These are phyloP conservation scores for Chalciporus piperatus DNA, from an alignment of 768 basidiomycete genomes.

Conservation along the genomic window DNA sequence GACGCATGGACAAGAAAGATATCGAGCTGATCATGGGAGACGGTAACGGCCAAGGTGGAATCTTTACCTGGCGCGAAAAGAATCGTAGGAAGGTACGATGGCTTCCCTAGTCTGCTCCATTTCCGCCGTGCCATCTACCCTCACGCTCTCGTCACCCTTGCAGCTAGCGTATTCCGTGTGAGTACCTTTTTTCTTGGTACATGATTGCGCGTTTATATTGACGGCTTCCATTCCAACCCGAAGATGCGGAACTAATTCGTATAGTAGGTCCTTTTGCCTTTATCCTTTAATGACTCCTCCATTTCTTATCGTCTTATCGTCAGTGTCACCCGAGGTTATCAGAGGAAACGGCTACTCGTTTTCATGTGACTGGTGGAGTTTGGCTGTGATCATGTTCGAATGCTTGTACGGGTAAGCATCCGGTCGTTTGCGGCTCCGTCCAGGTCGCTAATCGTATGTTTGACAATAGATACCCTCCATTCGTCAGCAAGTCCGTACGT, in stretches of 20 bases:
- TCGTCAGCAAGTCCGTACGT: constrained; percentile 88
- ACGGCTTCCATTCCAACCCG: constrained; percentile 32
- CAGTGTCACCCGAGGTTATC: constrained; percentile 91
- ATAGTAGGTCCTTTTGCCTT: constrained; percentile 55
- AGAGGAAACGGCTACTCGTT: constrained; percentile 90
- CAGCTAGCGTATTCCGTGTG: constrained; percentile 89
- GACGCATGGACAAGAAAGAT: constrained; percentile 76
- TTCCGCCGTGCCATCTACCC: constrained; percentile 21
- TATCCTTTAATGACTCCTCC: constrained; percentile 25
- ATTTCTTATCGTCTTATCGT: constrained; percentile 17
- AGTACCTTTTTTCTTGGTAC: constrained; percentile 34
- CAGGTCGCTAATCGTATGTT: constrained; percentile 21
- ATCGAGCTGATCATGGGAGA: constrained; percentile 83
- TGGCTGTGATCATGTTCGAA: constrained; percentile 96
- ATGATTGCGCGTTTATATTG: constrained; percentile 12
- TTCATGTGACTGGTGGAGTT: constrained; percentile 98
- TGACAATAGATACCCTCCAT: constrained; percentile 78
- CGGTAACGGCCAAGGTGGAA: constrained; percentile 73
- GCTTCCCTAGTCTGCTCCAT: constrained; percentile 30
- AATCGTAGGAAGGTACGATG: constrained; percentile 78
- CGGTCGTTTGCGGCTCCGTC: constrained; percentile 26
- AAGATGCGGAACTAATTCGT: constrained; percentile 84
- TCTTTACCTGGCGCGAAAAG: constrained; percentile 96
- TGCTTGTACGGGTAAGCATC: constrained; percentile 81
- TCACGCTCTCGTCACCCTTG: constrained; percentile 22